Evolutionary conservation across 495 filamentous ascomycete genomes (phyloP), one percentile per base, ranked within the genome.

Genomic region (Recurvomyces mirabilis): DNA sequence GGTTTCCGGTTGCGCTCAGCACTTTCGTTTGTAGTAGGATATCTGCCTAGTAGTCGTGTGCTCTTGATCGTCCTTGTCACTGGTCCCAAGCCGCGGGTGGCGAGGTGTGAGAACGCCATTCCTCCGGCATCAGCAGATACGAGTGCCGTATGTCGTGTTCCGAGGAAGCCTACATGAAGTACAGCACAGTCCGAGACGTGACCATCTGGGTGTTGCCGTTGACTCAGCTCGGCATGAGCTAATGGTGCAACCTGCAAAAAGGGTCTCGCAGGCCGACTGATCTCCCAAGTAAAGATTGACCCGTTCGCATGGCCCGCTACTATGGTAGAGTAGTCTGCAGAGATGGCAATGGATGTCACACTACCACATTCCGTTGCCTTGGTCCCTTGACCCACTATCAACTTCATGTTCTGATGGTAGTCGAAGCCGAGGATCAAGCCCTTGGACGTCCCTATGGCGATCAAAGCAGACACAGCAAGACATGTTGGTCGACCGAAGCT

Each of bases 41-140:
- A 99, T 32, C 91, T 79, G 14, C 91, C 91, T 26, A 99, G 65
- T 34, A 96, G 87, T 47, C 93, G 74, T 9, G 82, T 87, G 7
- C 85, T 89, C 63, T 85, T 94, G 42, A 99, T 82, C 1, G 75
- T 81, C 50, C 91, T 77, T 10, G 77, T 86, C 26, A 96, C 71
- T 19, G 87, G 73, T 6, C 93, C 89, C 49, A 89, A 80, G 15
- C 91, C 91, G 49, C 91, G 68, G 12, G 87, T 94, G 21, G 91
- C 93, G 23, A 96, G 71, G 62, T 96, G 93, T 5, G 93, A 94
- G 60, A 99, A 99, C 7, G 89, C 88, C 91, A 99, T 96, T 33
- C 91, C 91, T 29, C 75, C 73, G 55, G 89, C 86, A 60, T 99
- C 87, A 1, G 89, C 89, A n/a, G 91, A 99, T 20, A 94, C 85